These are phyloP conservation scores for Quercus suber DNA, from an alignment of 306 rosid genomes.

Conservation along the genomic window DNA sequence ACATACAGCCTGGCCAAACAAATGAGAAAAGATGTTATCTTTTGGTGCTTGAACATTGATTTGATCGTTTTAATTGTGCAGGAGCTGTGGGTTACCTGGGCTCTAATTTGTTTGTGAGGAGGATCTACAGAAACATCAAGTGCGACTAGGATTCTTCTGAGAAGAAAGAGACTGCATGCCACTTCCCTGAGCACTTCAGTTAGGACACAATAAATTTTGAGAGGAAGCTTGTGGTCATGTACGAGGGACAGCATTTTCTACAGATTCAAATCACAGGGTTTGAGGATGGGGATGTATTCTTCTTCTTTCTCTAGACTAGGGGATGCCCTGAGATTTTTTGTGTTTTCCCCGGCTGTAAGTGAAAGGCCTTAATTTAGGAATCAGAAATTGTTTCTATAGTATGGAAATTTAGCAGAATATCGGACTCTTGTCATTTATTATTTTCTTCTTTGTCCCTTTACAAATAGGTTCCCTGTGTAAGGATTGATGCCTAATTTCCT, in stretches of 20 bases:
- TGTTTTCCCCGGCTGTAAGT: conserved; percentile 61
- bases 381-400: conserved; percentile 59
- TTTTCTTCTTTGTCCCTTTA: conserved; percentile 34
- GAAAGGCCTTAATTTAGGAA: conserved; percentile 75
- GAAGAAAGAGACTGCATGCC: conserved; percentile 38
- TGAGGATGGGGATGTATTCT: conserved; percentile 56
- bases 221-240: conserved; percentile 48
- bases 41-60: neutral
- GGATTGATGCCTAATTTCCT: conserved; percentile 35
- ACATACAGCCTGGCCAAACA: neutral
- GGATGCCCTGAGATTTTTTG: conserved; percentile 54
- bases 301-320: conserved; percentile 45
- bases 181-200: conserved; percentile 36
- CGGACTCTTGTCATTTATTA: conserved; percentile 38
- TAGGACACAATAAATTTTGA: conserved; percentile 29
- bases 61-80: conserved; percentile 33
- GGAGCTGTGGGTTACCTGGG: conserved; percentile 99
- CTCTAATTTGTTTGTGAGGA: conserved; percentile 93
- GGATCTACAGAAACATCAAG: conserved; percentile 98
- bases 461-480: conserved; percentile 48
- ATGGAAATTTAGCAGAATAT: conserved; percentile 61
- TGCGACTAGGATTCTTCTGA: conserved; percentile 64
- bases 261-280: conserved; percentile 52
- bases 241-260: conserved; percentile 36
- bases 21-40: neutral